Conservation (phyloP, 176 grass and related monocot genomes). For the Oropetium thomaeum region DNA sequence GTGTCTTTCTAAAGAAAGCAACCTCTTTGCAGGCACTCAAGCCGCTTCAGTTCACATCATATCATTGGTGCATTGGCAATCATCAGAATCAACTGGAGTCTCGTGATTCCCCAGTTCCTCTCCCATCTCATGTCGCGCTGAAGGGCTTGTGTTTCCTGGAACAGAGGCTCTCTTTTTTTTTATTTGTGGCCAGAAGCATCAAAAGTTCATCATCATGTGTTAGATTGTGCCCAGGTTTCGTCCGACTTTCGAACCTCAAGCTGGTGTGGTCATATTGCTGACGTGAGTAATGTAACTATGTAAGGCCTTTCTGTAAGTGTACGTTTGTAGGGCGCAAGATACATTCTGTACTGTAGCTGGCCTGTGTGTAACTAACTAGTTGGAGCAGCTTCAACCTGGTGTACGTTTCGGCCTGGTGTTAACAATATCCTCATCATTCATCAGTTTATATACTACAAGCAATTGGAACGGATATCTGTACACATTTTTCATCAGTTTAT, state of each 20-base stretch:
- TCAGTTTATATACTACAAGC: no score
- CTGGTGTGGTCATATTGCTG: neutral
- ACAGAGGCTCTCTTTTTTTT: no score
- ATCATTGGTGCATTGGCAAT: neutral
- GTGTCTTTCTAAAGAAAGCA: neutral
- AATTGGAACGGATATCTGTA: no score
- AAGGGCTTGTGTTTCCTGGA: no score
- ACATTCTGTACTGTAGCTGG: no score
- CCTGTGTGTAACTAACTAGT: no score
- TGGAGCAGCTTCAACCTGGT: neutral
- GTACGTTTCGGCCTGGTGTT: neutral
- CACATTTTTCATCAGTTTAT: no score
- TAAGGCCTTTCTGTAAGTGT: neutral
- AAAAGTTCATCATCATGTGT: no score
- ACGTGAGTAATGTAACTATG: no score
- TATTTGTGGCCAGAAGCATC: no score
- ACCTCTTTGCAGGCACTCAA: neutral
- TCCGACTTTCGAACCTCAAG: neutral
- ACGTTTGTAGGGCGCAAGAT: neutral
- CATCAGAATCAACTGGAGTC: neutral
- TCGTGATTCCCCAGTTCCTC: no score
- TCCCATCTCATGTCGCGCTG: no score
- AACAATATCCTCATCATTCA: neutral
- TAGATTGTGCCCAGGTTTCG: neutral
- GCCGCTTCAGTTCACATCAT: neutral